Base-by-base conservation (phyloP, 2,329 filamentous ascomycete genomes). In the Chaetomiaceae sp. region DNA sequence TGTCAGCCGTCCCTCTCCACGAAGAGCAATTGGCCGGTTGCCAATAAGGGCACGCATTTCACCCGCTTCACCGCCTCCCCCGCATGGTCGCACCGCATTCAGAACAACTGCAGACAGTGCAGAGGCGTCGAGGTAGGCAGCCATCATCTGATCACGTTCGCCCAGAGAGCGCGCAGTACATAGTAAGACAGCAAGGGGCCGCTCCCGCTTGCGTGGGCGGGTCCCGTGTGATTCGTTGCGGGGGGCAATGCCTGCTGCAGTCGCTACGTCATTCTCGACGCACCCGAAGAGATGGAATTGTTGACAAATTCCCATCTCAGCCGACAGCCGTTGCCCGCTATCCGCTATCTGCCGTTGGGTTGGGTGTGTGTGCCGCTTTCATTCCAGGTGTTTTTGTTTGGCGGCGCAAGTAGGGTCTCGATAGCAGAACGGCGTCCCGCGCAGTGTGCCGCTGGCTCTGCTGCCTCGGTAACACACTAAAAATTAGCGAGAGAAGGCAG, bases 251-350 rank as follows among this genome's bases (percentile, higher is more conserved):
- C 30, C 41, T 45, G 10, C 48, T 51, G 56, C 48, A 55, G 37
- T 34, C 25, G 3, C 51, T 53, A 58, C 58, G 58, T 61, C 57
- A 61, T 58, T 20, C 37, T 50, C 48, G 42, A 45, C 47, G 51
- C 34, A 52, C 27, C 13, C 20, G 27, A 16, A 48, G n/a, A 37
- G 14, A 57, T 50, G 53, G 48, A 14, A 58, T 54, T 56, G 45
- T 51, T 55, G 48, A 38, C 40, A 48, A 40, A 52, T 60, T 60
- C 57, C 55, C 50, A 57, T 59, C 37, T 45, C 45, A 48, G 43
- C 45, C 14, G 20, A 27, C 42, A 6, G 32, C 20, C 32, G 11
- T 36, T 33, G 4, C n/a, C n/a, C n/a, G n/a, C n/a, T n/a, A n/a
- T n/a, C n/a, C n/a, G n/a, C n/a, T n/a, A n/a, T n/a, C n/a, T n/a